Conservation (phyloP, 805 yeast genomes). For the Lipomyces sp. region DNA sequence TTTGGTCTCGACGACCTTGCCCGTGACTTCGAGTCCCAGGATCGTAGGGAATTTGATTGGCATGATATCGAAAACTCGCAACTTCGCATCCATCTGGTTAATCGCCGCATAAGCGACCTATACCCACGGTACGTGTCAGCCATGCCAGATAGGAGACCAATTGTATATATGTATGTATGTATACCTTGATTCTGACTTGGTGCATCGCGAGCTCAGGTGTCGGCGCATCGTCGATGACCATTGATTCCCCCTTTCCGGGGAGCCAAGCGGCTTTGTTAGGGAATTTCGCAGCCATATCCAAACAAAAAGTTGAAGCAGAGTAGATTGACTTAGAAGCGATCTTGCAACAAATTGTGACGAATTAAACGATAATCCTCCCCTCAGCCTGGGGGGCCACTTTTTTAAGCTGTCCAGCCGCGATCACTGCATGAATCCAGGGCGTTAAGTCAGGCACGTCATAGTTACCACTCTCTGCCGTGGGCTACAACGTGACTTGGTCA, state of each 20-base stretch:
- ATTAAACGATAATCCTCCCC: too few relatives aligned
- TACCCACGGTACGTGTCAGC: neutral
- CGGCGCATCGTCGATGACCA: slow-evolving; percentile 2
- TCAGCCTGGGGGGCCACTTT: too few relatives aligned
- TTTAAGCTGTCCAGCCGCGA: too few relatives aligned
- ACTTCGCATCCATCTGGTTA: slow-evolving; percentile 2
- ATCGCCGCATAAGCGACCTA: neutral
- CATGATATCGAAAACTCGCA: neutral
- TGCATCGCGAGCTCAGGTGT: neutral
- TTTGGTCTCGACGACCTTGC: slow-evolving; percentile 1
- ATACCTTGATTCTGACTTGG: slow-evolving; percentile 4
- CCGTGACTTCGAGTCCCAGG: slow-evolving; percentile 2
- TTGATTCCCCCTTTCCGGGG: neutral
- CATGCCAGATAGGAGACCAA: neutral
- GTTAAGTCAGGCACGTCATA: too few relatives aligned
- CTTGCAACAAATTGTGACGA: too few relatives aligned
- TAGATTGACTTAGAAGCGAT: neutral
- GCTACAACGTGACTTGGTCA: too few relatives aligned
- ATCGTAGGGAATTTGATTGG: neutral
- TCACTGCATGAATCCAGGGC: too few relatives aligned
- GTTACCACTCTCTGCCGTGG: too few relatives aligned
- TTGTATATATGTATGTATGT: neutral
- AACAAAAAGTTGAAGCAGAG: neutral
- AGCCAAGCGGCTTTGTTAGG: slow-evolving; percentile 1
- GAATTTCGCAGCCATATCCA: neutral